phyloP scores from a whole-genome alignment of 768 basidiomycete species.

The Suillus occidentalis region DNA sequence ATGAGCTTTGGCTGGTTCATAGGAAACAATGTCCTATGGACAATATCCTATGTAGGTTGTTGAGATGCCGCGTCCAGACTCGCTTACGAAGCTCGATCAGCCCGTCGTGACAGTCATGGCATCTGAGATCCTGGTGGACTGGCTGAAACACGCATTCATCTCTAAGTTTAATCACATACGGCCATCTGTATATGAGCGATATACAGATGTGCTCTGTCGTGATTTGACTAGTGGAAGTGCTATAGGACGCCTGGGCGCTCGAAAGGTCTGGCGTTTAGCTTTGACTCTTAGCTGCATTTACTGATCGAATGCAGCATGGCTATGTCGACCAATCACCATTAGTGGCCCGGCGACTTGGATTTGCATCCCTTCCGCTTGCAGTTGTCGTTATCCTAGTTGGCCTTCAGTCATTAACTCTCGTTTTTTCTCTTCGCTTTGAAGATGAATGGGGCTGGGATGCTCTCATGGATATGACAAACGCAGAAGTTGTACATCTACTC shows the following conservation, averaged over 20 bases:
- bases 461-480: constrained; percentile 37
- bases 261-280: constrained; percentile 52
- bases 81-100: constrained; percentile 38
- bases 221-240: constrained; percentile 84
- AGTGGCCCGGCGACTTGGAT: constrained; percentile 90
- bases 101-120: constrained; percentile 89
- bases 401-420: constrained; percentile 63
- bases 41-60: constrained; percentile 80
- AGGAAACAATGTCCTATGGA: constrained; percentile 78
- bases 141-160: constrained; percentile 99
- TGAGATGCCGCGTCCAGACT: neutral
- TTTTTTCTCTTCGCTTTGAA: constrained; percentile 49
- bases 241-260: constrained; percentile 61
- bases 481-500: constrained; percentile 50
- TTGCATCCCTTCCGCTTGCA: constrained; percentile 89
- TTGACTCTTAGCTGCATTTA: constrained; percentile 6
- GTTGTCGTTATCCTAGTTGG: constrained; percentile 79
- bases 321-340: constrained; percentile 96
- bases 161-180: constrained; percentile 99
- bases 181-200: constrained; percentile 92
- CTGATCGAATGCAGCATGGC: constrained; percentile 54
- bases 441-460: constrained; percentile 43
- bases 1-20: constrained; percentile 84
- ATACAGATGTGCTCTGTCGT: constrained; percentile 91
- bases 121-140: constrained; percentile 95